These are phyloP conservation scores for Zymoseptoria pseudotritici DNA, from an alignment of 2,329 filamentous ascomycete genomes.

Conservation along the genomic window DNA sequence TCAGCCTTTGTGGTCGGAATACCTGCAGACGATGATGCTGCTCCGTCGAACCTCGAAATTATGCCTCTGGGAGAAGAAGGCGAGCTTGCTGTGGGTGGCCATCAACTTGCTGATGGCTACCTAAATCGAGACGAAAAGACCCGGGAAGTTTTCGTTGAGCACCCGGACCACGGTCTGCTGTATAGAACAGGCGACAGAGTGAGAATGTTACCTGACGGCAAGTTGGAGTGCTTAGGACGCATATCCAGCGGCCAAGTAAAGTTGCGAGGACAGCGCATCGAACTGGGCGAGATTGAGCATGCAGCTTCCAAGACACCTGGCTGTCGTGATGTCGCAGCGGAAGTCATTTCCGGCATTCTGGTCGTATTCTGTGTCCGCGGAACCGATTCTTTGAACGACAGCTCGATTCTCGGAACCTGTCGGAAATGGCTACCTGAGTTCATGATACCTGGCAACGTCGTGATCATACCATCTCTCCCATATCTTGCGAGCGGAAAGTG, in stretches of 20 bases:
- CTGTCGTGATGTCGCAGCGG: conserved; percentile 59
- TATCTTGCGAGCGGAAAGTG: conserved; percentile 77
- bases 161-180: conserved; percentile 56
- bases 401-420: conserved; percentile 52
- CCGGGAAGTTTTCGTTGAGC: conserved; percentile 59
- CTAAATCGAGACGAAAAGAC: conserved; percentile 76
- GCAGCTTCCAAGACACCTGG: conserved; percentile 54
- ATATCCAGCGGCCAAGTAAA: conserved; percentile 78
- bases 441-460: conserved; percentile 73
- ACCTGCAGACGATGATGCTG: conserved; percentile 26
- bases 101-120: conserved; percentile 73
- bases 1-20: conserved; percentile 61
- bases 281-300: conserved; percentile 56
- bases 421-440: conserved; percentile 69
- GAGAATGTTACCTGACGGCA: conserved; percentile 57
- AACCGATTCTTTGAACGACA: conserved; percentile 29
- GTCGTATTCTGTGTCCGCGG: conserved; percentile 65
- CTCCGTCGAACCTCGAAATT: conserved; percentile 33
- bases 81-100: conserved; percentile 73
- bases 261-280: conserved; percentile 66
- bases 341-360: conserved; percentile 61
- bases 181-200: conserved; percentile 86
- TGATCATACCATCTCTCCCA: conserved; percentile 59
- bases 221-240: conserved; percentile 75
- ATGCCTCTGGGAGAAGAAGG: conserved; percentile 61